Evolutionary conservation across 2,329 filamentous ascomycete genomes (phyloP).

Genomic region (Diaporthe batatas): DNA sequence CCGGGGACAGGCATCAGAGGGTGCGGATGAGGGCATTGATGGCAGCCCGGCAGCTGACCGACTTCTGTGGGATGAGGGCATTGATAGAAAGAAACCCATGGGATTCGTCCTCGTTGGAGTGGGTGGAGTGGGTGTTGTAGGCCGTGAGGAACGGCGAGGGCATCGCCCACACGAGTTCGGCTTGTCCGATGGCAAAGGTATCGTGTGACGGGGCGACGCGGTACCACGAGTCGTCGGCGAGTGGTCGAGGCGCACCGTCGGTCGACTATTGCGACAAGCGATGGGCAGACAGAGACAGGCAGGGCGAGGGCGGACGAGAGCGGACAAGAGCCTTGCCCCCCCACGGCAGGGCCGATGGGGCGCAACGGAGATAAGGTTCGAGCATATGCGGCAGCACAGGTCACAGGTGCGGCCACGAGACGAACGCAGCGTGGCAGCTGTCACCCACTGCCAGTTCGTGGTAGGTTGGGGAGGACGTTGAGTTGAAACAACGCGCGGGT

Average conservation of each 20-base stretch:
- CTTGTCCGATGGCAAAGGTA: not conserved
- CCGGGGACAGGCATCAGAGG: not conserved
- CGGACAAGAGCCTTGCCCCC: not conserved
- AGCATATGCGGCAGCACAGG: constrained; percentile 25
- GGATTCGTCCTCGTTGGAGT: not conserved
- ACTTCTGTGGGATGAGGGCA: not conserved
- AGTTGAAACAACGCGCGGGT: constrained; percentile 17
- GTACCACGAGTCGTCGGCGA: constrained; percentile 16
- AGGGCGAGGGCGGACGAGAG: not conserved
- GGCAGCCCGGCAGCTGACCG: constrained; percentile 5
- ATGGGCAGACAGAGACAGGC: not conserved
- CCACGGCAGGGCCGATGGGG: not conserved
- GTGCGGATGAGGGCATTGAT: not conserved
- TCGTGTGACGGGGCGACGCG: not conserved
- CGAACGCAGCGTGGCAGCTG: constrained; percentile 32
- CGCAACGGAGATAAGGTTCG: constrained; percentile 16
- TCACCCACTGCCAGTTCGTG: constrained; percentile 17
- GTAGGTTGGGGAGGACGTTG: not conserved
- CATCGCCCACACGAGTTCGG: not conserved
- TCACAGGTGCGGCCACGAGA: constrained; percentile 21
- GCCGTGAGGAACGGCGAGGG: not conserved
- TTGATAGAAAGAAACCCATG: not conserved
- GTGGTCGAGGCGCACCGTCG: not conserved
- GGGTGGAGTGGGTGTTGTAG: not conserved
- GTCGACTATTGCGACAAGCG: constrained; percentile 6